Base-by-base conservation (phyloP, 2,329 filamentous ascomycete species). In the Apiospora aurea region DNA sequence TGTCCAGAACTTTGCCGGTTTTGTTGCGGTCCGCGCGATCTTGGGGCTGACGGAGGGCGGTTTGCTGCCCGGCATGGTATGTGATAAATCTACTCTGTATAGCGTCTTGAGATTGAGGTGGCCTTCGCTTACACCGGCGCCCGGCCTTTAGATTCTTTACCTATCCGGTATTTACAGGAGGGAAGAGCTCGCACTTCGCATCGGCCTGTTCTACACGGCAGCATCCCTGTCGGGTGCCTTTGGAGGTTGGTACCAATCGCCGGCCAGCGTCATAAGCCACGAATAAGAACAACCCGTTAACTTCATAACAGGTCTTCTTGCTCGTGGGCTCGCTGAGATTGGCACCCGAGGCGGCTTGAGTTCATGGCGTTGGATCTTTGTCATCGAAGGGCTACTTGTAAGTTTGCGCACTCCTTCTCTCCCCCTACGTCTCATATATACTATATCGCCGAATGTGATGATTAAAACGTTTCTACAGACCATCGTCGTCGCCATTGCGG, bases 161-260 rank as follows among this genome's bases (percentile, higher is more conserved):
- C 84, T 93, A 16, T 91, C 90, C 0, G 84, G 85, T 8, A 87
- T 93, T 74, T 91, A 92, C 76, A 87, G 85, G 24, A 83, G 90
- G 26, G 83, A 85, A 1, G 89, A 92, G 74, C 82, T 92, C 73
- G 89, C 89, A 0, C 79, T 92, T 49, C 84, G 91, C 5, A 91
- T 93, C 69, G 91, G 90, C 43, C 82, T 93, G 7, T 92, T 93
- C 76, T 93, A 92, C 78, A 92, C 90, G 0, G 89, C 90, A 1
- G 90, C 90, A 0, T 91, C 90, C 0, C 80, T 93, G 6, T 91
- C 89, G 0, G 90, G 90, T 2, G 90, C 90, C 0, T 92, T 92
- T 77, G 89, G 89, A 41, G 90, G 87, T 81, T 76, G 49, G 78
- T 73, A n/a, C 14, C 8, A 2, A 41, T 41, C 7, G 10, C 18